These are phyloP conservation scores for Hyphodiscus hymeniophilus DNA, from an alignment of 495 filamentous ascomycete genomes.

Conservation along the genomic window DNA sequence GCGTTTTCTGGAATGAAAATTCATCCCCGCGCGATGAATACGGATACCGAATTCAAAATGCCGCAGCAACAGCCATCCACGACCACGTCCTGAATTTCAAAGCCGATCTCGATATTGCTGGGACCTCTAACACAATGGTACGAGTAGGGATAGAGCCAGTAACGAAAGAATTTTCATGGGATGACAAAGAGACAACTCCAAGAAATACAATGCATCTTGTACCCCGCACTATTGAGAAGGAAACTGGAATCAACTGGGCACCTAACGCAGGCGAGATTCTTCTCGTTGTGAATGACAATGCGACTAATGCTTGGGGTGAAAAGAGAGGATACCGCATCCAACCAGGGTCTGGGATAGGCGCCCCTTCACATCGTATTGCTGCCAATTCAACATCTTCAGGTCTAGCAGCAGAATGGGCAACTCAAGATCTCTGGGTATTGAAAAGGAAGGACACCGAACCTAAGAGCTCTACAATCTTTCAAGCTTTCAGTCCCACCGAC, in stretches of 20 bases:
- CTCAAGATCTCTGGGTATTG: constrained; percentile 41
- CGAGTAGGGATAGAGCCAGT: constrained; percentile 32
- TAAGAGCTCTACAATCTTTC: constrained; percentile 34
- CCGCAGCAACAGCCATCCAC: constrained; percentile 46
- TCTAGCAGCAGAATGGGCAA: constrained; percentile 39
- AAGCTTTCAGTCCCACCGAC: constrained; percentile 36
- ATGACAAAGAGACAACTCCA: constrained; percentile 21
- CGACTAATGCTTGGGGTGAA: constrained; percentile 44
- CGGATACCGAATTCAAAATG: constrained; percentile 48
- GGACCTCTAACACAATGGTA: constrained; percentile 39
- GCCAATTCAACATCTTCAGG: constrained; percentile 37
- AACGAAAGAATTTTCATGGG: constrained; percentile 35
- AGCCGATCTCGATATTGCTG: constrained; percentile 46
- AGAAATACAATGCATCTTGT: constrained; percentile 49
- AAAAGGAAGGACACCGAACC: constrained; percentile 48
- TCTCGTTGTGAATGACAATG: constrained; percentile 43
- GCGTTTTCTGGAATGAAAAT: constrained; percentile 40
- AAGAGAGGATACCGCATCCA: constrained; percentile 46
- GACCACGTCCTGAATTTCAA: constrained; percentile 55
- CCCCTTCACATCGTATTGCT: constrained; percentile 37
- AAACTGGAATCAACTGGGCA: constrained; percentile 42
- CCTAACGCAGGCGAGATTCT: constrained; percentile 41
- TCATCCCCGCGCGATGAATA: constrained; percentile 38
- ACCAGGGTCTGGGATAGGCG: constrained; percentile 22
- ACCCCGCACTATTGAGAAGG: constrained; percentile 31